phyloP scores from a whole-genome alignment of 441 rosid species.

The Populus hybrid region DNA sequence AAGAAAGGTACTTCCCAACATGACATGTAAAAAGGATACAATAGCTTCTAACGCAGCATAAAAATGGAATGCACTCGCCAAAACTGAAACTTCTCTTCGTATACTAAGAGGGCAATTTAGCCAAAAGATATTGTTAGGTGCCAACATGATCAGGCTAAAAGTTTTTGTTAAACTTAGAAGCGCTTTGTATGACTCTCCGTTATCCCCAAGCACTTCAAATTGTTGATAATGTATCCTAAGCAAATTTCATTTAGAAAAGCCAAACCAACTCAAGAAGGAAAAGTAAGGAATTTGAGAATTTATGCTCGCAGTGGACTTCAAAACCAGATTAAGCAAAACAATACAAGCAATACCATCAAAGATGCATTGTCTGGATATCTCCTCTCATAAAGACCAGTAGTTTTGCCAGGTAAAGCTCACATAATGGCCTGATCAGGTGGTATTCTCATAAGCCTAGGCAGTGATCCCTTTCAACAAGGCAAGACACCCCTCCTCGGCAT shows the following conservation, averaged over 20 bases:
- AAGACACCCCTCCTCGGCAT: conserved; percentile 70
- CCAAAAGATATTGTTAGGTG: neutral
- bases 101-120: too few species aligned
- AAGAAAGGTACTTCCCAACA: neutral
- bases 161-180: neutral
- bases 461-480: conserved; percentile 83
- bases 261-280: neutral
- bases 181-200: neutral
- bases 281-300: neutral
- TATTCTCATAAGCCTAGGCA: conserved; percentile 95
- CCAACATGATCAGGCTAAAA: neutral
- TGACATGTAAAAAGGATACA: neutral
- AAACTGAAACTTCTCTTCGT: neutral
- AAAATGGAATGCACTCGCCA: neutral
- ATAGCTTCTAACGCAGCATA: neutral
- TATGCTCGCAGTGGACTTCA: conserved; percentile 6
- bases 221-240: too few species aligned
- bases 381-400: conserved; percentile 62
- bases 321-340: conserved; percentile 14
- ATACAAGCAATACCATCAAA: conserved; percentile 26
- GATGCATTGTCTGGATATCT: conserved; percentile 39
- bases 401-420: conserved; percentile 85
- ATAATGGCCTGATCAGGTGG: conserved; percentile 81
- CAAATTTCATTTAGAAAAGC: neutral
- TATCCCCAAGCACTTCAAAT: neutral